Percentiles rank a stretch among this genome's conserved stretches.
Conservation (phyloP, 2,329 filamentous ascomycete species). For the Myriosclerotinia duriaeana region DNA sequence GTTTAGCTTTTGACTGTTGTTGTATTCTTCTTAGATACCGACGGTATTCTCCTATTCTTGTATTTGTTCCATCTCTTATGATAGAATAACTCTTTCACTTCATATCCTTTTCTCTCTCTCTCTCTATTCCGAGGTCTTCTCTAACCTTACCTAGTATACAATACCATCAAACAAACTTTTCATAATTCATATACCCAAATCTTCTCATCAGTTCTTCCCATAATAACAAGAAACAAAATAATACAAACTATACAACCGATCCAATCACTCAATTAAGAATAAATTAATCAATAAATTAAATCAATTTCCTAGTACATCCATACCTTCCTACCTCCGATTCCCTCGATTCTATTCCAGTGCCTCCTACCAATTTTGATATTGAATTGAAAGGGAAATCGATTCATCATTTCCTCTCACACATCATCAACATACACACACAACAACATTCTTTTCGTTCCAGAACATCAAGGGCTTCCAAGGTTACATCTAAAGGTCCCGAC, state of each 20-base stretch:
- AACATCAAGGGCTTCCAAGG: neutral
- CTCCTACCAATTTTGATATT: constrained; percentile 3
- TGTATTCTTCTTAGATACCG: no score
- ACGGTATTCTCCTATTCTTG: no score
- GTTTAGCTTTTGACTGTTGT: no score
- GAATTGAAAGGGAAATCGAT: neutral
- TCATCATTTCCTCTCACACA: neutral
- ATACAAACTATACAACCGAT: neutral
- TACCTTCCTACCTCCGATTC: neutral
- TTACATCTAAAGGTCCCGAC: neutral
- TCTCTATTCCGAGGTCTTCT: neutral
- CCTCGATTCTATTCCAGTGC: neutral
- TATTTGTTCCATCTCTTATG: no score
- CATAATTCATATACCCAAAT: neutral
- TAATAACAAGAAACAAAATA: neutral
- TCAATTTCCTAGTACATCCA: constrained; percentile 7
- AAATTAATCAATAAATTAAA: constrained; percentile 4
- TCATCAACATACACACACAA: neutral
- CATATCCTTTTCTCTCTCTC: neutral
- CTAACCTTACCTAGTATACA: neutral
- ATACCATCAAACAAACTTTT: neutral
- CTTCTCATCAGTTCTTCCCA: neutral
- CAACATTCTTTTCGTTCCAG: constrained; percentile 13
- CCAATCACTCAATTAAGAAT: constrained; percentile 13
- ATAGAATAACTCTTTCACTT: neutral